Base-by-base conservation (phyloP, 2,329 filamentous ascomycete genomes). In the Capronia coronata region DNA sequence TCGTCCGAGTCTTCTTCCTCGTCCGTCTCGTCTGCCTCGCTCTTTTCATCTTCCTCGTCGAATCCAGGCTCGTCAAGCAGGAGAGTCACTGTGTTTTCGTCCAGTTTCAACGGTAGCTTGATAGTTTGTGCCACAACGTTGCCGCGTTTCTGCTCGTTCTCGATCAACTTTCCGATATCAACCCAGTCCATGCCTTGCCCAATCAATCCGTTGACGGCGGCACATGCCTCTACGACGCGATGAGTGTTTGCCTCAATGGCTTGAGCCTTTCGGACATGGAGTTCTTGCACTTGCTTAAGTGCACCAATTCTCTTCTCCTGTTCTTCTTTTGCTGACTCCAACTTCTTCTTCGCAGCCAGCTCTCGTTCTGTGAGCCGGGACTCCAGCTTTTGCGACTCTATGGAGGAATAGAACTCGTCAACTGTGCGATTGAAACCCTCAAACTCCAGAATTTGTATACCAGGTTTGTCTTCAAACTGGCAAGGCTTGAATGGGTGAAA, bases 141-240 rank as follows among this genome's bases (percentile, higher is more conserved):
- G 22, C 80, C 76, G 42, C 83, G 76, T 53, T 75, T 80, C 65
- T 94, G 86, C 65, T 97, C 91, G 58, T 88, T 79, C 64, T 95
- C 88, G 45, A 98, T 86, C 54, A 98, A 71, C 51, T 84, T 86
- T 8, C 80, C 87, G 61, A 97, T 90, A 58, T 96, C 86, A 9
- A 88, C 82, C 93, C 93, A 98, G 61, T 98, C 93, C 89, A 97
- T 97, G 9, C 91, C 91, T 63, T 95, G 88, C 3, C 80, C 80
- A 52, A 98, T 80, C n/a, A 97, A 72, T 0, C 87, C 87, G 65
- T 94, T 97, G 46, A 98, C 84, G 2, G 93, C 89, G 64, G 89
- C 87, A 65, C 89, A 89, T 3, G 88, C 89, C 69, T 97, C 93
- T 64, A 95, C 86, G 0, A 97, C 90, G 43, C 89, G 80, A 63